Conservation (phyloP, 768 basidiomycete species). For the Pulveroboletus ravenelii region DNA sequence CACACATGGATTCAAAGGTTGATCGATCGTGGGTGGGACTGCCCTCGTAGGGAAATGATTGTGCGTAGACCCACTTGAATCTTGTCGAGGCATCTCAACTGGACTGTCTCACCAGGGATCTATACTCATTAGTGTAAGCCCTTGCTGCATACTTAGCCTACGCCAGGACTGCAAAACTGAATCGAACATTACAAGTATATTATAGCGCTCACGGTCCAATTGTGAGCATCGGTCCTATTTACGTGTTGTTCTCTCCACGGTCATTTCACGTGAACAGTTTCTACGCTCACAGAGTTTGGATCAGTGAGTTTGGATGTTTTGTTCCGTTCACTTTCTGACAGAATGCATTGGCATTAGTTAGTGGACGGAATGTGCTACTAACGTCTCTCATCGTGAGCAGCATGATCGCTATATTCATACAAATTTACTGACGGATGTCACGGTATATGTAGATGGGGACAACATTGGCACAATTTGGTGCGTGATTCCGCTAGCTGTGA, state of each 20-base stretch:
- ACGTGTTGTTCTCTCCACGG: neutral
- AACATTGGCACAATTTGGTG: constrained; percentile 4
- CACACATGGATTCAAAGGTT: neutral
- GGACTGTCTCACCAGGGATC: neutral
- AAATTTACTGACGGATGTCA: neutral
- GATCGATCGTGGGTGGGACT: neutral
- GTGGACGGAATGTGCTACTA: neutral
- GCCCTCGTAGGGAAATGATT: neutral
- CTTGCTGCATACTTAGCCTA: too few relatives aligned
- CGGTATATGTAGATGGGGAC: neutral
- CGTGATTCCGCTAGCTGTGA: neutral
- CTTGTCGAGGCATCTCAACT: neutral
- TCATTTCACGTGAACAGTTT: constrained; percentile 1
- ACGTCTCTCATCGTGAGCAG: constrained; percentile 8
- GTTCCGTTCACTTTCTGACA: neutral
- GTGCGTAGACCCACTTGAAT: neutral
- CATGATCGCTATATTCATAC: neutral
- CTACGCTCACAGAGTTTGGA: constrained; percentile 13
- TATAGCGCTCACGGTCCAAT: constrained; percentile 7
- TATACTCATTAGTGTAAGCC: neutral
- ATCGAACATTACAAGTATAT: neutral
- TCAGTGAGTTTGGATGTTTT: neutral
- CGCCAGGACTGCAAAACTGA: neutral
- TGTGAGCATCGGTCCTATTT: neutral
- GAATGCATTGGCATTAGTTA: neutral